Conservation (phyloP, 2,329 filamentous ascomycete species). For the Diplocarpon rosae region DNA sequence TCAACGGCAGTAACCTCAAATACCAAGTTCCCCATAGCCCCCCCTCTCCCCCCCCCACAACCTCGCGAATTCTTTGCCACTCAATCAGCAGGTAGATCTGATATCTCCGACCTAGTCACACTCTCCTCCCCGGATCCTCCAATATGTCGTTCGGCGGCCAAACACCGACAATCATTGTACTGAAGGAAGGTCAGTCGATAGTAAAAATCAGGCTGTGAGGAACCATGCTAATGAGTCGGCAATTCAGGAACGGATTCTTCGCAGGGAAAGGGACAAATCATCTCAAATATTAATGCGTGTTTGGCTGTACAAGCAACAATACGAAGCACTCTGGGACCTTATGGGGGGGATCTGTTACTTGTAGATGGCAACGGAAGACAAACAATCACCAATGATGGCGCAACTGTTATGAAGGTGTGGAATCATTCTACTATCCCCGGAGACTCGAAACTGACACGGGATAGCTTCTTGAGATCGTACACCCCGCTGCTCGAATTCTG, state of each 20-base stretch:
- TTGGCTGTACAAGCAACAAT: constrained; percentile 91
- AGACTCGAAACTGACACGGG: constrained; percentile 10
- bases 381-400: constrained; percentile 98
- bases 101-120: neutral
- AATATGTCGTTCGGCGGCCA: constrained; percentile 93
- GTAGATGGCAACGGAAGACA: constrained; percentile 92
- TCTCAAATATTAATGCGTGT: constrained; percentile 98
- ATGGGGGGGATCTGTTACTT: constrained; percentile 91
- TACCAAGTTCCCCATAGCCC: constrained; percentile 5
- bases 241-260: constrained; percentile 83
- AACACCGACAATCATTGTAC: constrained; percentile 94
- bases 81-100: neutral
- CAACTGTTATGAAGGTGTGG: constrained; percentile 91
- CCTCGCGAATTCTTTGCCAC: neutral
- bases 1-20: constrained; percentile 1
- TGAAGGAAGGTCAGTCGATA: constrained; percentile 74
- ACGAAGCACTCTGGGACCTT: constrained; percentile 90
- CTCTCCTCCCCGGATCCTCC: constrained; percentile 2
- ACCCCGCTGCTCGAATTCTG: constrained; percentile 92
- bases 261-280: constrained; percentile 90
- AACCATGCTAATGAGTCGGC: constrained; percentile 9
- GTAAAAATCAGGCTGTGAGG: constrained; percentile 1
- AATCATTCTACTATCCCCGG: neutral
- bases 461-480: constrained; percentile 93
- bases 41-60: constrained; percentile 1